These are phyloP conservation scores for Intubia oerlemansii DNA, from an alignment of 2,329 filamentous ascomycete species.

Conservation along the genomic window DNA sequence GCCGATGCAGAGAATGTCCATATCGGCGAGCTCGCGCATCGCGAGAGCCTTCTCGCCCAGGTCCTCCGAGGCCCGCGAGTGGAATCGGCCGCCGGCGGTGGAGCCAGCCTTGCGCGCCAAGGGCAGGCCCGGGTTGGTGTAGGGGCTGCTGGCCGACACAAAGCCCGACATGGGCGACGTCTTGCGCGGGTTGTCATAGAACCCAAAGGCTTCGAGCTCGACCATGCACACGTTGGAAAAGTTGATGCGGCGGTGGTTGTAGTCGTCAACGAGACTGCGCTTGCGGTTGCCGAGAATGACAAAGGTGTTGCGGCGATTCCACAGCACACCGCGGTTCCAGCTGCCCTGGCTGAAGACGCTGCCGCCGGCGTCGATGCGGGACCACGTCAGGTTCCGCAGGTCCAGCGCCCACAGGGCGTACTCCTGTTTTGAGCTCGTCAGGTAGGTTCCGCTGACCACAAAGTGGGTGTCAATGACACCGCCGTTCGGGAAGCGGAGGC, in stretches of 20 bases:
- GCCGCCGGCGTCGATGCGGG: slow-evolving; percentile 82
- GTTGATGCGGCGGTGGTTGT: slow-evolving; percentile 94
- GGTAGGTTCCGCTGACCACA: slow-evolving; percentile 89
- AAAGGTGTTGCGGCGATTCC: slow-evolving; percentile 85
- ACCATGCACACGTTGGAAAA: slow-evolving; percentile 95
- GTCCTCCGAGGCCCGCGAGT: slow-evolving; percentile 63
- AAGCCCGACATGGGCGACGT: slow-evolving; percentile 62
- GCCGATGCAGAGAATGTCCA: slow-evolving; percentile 85
- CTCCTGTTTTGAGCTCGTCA: slow-evolving; percentile 95
- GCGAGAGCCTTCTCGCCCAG: slow-evolving; percentile 62
- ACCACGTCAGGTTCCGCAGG: slow-evolving; percentile 74
- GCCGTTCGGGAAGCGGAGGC: slow-evolving; percentile 85
- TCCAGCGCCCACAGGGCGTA: slow-evolving; percentile 95
- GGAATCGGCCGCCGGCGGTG: slow-evolving; percentile 53
- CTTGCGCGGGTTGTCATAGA: slow-evolving; percentile 86
- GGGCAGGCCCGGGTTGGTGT: slow-evolving; percentile 32
- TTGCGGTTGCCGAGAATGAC: slow-evolving; percentile 90
- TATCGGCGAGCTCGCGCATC: slow-evolving; percentile 75
- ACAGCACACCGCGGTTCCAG: slow-evolving; percentile 90
- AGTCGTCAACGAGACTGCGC: slow-evolving; percentile 85
- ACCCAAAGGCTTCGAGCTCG: slow-evolving; percentile 86
- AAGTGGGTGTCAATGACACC: slow-evolving; percentile 92
- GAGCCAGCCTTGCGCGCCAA: slow-evolving; percentile 37
- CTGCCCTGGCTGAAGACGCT: slow-evolving; percentile 92
- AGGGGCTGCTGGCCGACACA: slow-evolving; percentile 59